phyloP scores from a whole-genome alignment of 2,329 filamentous ascomycete genomes.

The Zasmidium angulare region DNA sequence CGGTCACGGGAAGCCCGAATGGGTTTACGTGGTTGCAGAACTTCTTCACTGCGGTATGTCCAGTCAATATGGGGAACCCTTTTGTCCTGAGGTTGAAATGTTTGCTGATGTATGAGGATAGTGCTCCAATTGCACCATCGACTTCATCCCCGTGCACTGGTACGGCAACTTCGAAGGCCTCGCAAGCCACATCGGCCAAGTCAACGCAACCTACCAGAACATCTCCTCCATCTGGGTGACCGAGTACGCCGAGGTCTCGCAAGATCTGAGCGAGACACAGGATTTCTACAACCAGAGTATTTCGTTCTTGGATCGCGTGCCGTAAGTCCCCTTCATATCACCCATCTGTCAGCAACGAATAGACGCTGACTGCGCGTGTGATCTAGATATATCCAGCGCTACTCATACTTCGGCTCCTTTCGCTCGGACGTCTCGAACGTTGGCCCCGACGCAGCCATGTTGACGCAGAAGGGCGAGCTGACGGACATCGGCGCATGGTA shows the following conservation, averaged over 20 bases:
- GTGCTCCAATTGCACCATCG: conserved; percentile 40
- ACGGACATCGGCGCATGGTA: conserved; percentile 79
- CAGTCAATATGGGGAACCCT: not conserved
- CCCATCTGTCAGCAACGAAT: conserved; percentile 1
- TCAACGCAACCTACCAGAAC: conserved; percentile 45
- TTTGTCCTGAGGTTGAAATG: too few species aligned
- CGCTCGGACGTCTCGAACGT: conserved; percentile 66
- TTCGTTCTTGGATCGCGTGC: conserved; percentile 65
- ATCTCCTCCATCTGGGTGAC: conserved; percentile 67
- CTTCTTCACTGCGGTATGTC: conserved; percentile 55
- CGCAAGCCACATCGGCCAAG: conserved; percentile 64
- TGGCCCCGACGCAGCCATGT: conserved; percentile 69
- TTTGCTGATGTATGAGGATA: not conserved
- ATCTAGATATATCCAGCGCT: conserved; percentile 58
- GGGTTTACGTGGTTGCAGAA: conserved; percentile 67
- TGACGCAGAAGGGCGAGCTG: conserved; percentile 65
- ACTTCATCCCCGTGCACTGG: conserved; percentile 55
- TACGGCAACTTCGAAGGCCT: conserved; percentile 68
- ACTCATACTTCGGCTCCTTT: conserved; percentile 76
- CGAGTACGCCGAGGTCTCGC: conserved; percentile 66
- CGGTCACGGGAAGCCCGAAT: conserved; percentile 61
- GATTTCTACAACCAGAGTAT: conserved; percentile 66
- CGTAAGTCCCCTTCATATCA: conserved; percentile 30
- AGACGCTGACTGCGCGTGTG: conserved; percentile 35
- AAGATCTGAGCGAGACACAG: conserved; percentile 59